phyloP scores from a whole-genome alignment of 139 green algal genomes.

The Yamagishiella unicocca region DNA sequence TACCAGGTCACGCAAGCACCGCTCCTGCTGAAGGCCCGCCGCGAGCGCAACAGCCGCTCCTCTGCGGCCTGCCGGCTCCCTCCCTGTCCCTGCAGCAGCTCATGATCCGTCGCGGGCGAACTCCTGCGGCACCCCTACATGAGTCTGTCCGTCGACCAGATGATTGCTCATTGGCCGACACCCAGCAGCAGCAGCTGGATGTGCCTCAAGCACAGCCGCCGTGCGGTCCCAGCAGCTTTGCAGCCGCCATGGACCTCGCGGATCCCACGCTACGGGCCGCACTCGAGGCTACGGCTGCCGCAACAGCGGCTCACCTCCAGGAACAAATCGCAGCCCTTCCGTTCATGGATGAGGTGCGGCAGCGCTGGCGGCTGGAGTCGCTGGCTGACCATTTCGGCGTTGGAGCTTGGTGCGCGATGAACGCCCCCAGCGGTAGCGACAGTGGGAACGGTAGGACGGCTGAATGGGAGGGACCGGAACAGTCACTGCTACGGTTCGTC shows the following conservation, averaged over 20 bases:
- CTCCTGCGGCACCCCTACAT: too few species aligned
- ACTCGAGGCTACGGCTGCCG: background rate
- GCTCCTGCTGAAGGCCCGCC: too few species aligned
- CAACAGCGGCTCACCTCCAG: background rate
- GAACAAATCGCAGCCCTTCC: background rate
- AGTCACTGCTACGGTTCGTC: background rate
- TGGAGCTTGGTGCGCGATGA: background rate
- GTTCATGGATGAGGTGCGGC: background rate
- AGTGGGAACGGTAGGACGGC: background rate
- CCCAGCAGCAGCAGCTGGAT: too few species aligned
- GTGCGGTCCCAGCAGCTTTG: too few species aligned
- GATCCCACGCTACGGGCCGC: background rate
- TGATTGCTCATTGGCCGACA: too few species aligned
- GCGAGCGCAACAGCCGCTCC: background rate
- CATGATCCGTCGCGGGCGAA: background rate
- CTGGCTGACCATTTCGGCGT: background rate
- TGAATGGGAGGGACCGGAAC: too few species aligned
- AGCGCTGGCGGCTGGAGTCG: background rate
- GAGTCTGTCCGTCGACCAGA: too few species aligned
- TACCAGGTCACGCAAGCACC: too few species aligned
- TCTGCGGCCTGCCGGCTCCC: slow-evolving; percentile 3
- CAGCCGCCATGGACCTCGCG: background rate
- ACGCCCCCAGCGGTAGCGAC: background rate
- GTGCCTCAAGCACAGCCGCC: too few species aligned
- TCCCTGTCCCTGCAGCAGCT: background rate